Evolutionary conservation across 139 green algal genomes (phyloP), one percentile per base, ranked within the genome.

Genomic region (Tetraselmis striata): DNA sequence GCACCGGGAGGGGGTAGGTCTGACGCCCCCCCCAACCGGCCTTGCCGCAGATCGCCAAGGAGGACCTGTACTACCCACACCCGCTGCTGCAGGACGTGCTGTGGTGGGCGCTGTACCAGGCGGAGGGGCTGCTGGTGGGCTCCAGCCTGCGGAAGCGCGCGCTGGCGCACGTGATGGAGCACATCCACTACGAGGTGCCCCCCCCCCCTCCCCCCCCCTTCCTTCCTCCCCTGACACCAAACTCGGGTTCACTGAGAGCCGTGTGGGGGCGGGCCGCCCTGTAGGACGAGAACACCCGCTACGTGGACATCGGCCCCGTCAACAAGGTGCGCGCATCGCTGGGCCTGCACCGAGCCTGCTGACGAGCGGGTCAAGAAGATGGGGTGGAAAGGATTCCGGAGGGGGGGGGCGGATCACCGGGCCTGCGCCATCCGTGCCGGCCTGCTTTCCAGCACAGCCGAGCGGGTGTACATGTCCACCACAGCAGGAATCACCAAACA

Each of bases 61-160:
- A 98, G 83, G 97, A 99, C 87, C 90, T 99, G 30, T 99, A 98
- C 94, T 99, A 99, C 90, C 96, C 97, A 0, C 97, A 99, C 88
- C 95, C 96, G 1, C 45, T 91, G 31, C 84, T 99, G 22, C 85
- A 94, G 86, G 94, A 99, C 84, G 81, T 95, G 29, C 58, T 99
- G 74, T 99, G 96, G 96, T 97, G 90, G 89, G 80, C 82, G 23
- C 88, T 99, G 28, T 95, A 96, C 87, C 87, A 95, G 82, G 83
- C 87, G 5, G 94, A 96, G 85, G 80, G 85, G 1, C 27, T 97
- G 79, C 87, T 99, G 80, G 80, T 93, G 59, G 88, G 89, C 30
- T 94, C 88, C 22, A 80, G 81, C 31, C 86, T 98, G 79, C 87
- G 97, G 24, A 89, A 90, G 30, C 80, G 32, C 59, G 96, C 96